Percentiles rank a stretch among this genome's conserved stretches.
phyloP scores from a whole-genome alignment of 1,284 basidiomycete species.

The Lentinula novae-zelandiae region DNA sequence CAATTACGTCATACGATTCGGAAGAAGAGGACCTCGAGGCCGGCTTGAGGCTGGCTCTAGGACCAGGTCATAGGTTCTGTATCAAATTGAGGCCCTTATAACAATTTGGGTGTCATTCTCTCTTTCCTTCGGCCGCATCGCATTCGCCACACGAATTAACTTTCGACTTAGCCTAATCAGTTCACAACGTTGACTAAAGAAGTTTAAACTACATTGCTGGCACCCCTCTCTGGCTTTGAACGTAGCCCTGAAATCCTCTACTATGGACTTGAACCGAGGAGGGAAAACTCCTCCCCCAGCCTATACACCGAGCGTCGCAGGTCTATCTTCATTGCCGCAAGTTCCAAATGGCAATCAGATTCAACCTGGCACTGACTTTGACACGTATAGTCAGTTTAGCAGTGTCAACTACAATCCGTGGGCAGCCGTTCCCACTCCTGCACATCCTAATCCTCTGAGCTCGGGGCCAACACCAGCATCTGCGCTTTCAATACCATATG shows the following conservation, averaged over 20 bases:
- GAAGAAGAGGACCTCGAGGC: background rate
- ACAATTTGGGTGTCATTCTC: background rate
- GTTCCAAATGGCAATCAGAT: background rate
- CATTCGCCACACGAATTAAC: background rate
- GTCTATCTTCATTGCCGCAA: background rate
- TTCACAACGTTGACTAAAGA: background rate
- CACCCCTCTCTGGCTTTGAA: background rate
- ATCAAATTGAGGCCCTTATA: background rate
- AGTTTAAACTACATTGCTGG: background rate
- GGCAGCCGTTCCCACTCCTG: conserved; percentile 16
- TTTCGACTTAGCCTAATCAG: background rate
- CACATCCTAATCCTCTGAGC: conserved; percentile 1
- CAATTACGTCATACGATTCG: background rate
- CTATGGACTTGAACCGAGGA: background rate
- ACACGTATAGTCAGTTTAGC: conserved; percentile 8
- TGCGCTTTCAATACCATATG: conserved; percentile 30
- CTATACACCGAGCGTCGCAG: conserved; percentile 3
- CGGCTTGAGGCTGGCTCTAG: background rate
- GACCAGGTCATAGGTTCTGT: background rate
- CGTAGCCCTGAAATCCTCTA: background rate
- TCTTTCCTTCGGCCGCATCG: background rate
- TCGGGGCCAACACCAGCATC: conserved; percentile 38
- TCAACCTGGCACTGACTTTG: background rate
- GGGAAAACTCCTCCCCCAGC: conserved; percentile 12
- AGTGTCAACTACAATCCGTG: conserved; percentile 11